A percentile compares a stretch with the other conserved stretches of the same genome.
Conservation (phyloP, 768 basidiomycete species). For the Phlebiopsis gigantea region DNA sequence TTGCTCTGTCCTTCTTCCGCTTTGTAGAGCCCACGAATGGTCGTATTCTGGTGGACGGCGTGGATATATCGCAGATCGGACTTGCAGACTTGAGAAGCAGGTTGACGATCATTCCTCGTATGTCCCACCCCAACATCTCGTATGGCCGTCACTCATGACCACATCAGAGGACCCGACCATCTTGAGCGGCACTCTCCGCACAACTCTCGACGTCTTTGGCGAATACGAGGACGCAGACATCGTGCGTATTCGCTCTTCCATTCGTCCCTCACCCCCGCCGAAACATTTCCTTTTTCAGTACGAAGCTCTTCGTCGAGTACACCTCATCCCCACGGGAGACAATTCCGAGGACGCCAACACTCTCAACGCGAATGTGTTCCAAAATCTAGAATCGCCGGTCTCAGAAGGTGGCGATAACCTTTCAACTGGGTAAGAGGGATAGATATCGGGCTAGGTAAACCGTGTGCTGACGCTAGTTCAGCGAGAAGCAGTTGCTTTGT, state of each 20-base stretch:
- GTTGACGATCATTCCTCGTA: constrained; percentile 73
- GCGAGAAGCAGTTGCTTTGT: constrained; percentile 79
- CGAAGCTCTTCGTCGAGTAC: constrained; percentile 76
- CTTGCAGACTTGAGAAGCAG: constrained; percentile 75
- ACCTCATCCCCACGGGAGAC: constrained; percentile 61
- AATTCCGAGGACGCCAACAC: constrained; percentile 37
- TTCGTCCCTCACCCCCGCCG: background rate
- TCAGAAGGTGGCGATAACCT: constrained; percentile 92
- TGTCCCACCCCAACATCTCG: constrained; percentile 15
- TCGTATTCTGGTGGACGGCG: constrained; percentile 63
- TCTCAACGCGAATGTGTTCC: constrained; percentile 72
- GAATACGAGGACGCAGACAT: constrained; percentile 85
- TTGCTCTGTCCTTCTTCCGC: constrained; percentile 82
- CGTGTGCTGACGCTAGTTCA: constrained; percentile 20
- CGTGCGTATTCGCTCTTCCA: constrained; percentile 40
- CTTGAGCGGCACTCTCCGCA: constrained; percentile 74
- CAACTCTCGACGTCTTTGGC: constrained; percentile 79
- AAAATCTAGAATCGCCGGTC: constrained; percentile 65
- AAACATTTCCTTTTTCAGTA: constrained; percentile 38
- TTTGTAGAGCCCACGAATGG: constrained; percentile 83
- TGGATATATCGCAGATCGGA: constrained; percentile 76
- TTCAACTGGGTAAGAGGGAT: constrained; percentile 59
- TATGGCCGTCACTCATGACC: background rate
- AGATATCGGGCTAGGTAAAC: background rate
- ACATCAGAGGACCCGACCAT: constrained; percentile 81